A percentile compares a stretch with the other conserved stretches of the same genome.
These are phyloP conservation scores for Talaromyces proteolyticus DNA, from an alignment of 495 filamentous ascomycete species.

Conservation along the genomic window DNA sequence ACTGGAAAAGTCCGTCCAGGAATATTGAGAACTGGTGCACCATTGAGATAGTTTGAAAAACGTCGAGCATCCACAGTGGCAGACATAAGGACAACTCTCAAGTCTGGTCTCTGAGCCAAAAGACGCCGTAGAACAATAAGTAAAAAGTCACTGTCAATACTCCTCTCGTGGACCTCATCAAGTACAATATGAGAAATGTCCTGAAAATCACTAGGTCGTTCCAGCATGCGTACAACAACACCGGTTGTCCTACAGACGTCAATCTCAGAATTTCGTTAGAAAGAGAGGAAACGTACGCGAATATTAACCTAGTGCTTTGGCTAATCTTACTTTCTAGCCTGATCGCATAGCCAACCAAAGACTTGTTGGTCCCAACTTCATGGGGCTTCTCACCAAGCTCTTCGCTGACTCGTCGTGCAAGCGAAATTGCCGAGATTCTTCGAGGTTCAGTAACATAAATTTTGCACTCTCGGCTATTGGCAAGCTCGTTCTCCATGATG, in stretches of 20 bases:
- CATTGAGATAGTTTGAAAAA: slow-evolving; percentile 81
- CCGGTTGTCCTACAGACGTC: slow-evolving; percentile 50
- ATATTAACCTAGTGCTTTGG: slow-evolving; percentile 74
- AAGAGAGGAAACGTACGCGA: slow-evolving; percentile 48
- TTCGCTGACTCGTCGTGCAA: slow-evolving; percentile 87
- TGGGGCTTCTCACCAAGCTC: slow-evolving; percentile 81
- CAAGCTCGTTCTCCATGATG: slow-evolving; percentile 82
- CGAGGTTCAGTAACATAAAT: slow-evolving; percentile 96
- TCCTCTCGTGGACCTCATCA: slow-evolving; percentile 92
- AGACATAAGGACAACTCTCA: slow-evolving; percentile 91
- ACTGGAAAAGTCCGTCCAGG: slow-evolving; percentile 94
- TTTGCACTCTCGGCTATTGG: slow-evolving; percentile 73
- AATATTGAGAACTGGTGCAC: slow-evolving; percentile 79
- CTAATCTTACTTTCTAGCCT: slow-evolving; percentile 83
- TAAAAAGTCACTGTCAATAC: slow-evolving; percentile 93
- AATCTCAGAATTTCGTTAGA: background rate
- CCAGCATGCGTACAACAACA: slow-evolving; percentile 95
- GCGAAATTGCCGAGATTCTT: slow-evolving; percentile 89
- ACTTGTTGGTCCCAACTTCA: slow-evolving; percentile 75
- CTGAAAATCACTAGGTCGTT: slow-evolving; percentile 73
- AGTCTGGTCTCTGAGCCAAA: slow-evolving; percentile 60
- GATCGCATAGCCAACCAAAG: slow-evolving; percentile 90
- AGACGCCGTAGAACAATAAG: slow-evolving; percentile 83
- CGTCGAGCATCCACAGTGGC: slow-evolving; percentile 88
- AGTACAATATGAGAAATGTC: slow-evolving; percentile 91